Conservation (phyloP, 768 basidiomycete genomes). For the Leccinum imitatum region DNA sequence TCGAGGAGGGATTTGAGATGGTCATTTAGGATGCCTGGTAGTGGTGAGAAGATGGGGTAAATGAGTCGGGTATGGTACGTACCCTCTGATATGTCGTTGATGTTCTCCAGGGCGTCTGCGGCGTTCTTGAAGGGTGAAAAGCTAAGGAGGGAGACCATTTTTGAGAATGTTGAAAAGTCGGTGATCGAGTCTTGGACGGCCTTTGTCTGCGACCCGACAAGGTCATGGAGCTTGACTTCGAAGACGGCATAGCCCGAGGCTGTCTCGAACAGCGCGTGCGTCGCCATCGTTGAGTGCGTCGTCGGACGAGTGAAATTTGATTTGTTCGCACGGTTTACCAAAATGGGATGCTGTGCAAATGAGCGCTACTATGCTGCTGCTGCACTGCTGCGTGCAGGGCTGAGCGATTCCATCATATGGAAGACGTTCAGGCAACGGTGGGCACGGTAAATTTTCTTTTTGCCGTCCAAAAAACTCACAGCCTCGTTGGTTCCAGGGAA, state of each 20-base stretch:
- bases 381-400: background rate
- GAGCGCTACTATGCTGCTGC: too few relatives aligned
- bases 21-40: conserved; percentile 79
- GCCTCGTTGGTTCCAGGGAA: background rate
- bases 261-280: conserved; percentile 90
- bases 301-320: conserved; percentile 32
- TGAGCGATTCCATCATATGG: background rate
- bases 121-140: conserved; percentile 95
- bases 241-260: conserved; percentile 95
- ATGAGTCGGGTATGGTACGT: conserved; percentile 19
- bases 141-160: conserved; percentile 88
- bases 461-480: background rate
- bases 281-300: conserved; percentile 51
- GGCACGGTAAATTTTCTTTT: background rate
- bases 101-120: conserved; percentile 91
- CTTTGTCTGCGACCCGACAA: conserved; percentile 77
- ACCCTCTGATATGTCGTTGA: conserved; percentile 97
- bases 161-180: conserved; percentile 85
- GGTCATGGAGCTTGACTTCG: conserved; percentile 81
- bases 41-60: background rate
- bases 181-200: conserved; percentile 83
- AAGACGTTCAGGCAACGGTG: background rate
- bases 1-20: conserved; percentile 82
- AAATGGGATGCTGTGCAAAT: background rate
- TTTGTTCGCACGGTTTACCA: conserved; percentile 8